Evolutionary conservation across 1,284 basidiomycete species (phyloP), one percentile per base, ranked within the genome.

Genomic region (Peniophora sp.): DNA sequence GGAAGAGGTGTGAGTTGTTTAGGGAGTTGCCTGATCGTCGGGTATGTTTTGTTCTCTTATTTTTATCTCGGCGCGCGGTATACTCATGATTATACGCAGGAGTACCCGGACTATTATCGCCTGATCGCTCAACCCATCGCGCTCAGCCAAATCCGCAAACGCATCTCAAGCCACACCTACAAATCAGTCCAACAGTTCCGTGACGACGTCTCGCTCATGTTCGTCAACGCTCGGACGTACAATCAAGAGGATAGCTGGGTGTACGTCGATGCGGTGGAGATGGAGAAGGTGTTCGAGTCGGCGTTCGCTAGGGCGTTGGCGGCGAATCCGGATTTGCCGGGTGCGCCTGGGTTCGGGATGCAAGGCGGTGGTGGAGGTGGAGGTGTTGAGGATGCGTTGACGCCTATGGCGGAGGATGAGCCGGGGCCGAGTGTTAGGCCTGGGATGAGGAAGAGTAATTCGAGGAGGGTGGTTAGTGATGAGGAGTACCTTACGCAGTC

Each of bases 211-310:
- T 72, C 75, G 58, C 78, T 93, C 48, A 93, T 98, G 86, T 96
- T 96, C 68, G 77, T 81, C 64, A 99, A 99, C 63, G 95, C 96
- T 3, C 81, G 89, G 61, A 89, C 82, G 39, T 96, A 93, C 72
- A 91, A 95, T 67, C 83, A 85, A 63, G 89, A 91, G 67, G 88
- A 84, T 2, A 92, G 90, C 0, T 89, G 91, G 85, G 94, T 98
- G 25, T 97, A 93, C 70, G 78, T 90, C 57, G 93, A 97, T 57
- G 94, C 96, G 2, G 83, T 91, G 50, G 87, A 90, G 69, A 91
- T 96, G 85, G 87, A 94, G 71, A 87, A 85, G 61, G 84, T 85
- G 47, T 91, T 94, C 63, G 77, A 86, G 56, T 72, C 77, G 22
- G 71, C 81, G 11, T 87, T 81, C 60, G 72, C 78, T 48, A 74